These are phyloP conservation scores for Yarrowia bubula DNA, from an alignment of 805 yeast genomes.

Conservation along the genomic window DNA sequence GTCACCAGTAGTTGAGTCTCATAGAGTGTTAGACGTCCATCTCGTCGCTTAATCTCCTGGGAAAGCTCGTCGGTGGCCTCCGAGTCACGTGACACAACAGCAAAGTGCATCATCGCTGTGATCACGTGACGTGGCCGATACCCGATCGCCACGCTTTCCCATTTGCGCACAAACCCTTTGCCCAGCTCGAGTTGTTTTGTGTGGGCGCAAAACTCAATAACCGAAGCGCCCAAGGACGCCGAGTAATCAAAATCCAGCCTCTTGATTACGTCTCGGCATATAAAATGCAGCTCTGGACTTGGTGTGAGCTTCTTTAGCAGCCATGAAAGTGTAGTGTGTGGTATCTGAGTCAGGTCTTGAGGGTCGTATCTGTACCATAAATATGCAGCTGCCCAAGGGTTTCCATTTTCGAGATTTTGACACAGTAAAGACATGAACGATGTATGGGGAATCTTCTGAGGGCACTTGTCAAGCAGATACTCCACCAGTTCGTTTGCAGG, in stretches of 20 bases:
- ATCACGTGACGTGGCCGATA: constrained; percentile 6
- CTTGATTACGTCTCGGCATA: not conserved
- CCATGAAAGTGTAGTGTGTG: not conserved
- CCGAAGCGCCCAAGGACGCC: constrained; percentile 4
- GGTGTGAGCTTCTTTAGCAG: not conserved
- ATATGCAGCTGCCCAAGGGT: constrained; percentile 18
- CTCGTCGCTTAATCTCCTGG: constrained; percentile 16
- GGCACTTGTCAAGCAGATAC: not conserved
- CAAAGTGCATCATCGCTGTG: constrained; percentile 6
- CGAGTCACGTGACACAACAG: constrained; percentile 9
- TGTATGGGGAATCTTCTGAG: not conserved
- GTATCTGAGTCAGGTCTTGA: not conserved
- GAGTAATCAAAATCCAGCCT: not conserved
- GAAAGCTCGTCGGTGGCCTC: not conserved
- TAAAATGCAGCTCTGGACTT: not conserved
- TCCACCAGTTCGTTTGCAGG: not conserved
- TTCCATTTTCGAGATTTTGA: constrained; percentile 5
- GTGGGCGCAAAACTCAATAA: not conserved
- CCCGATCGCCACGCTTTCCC: not conserved
- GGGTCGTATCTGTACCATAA: not conserved
- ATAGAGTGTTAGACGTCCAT: not conserved
- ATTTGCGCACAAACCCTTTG: not conserved
- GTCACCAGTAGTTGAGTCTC: constrained; percentile 18
- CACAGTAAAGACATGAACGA: not conserved
- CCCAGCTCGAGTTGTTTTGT: not conserved